Conservation (phyloP, 495 filamentous ascomycete genomes). For the Cairneyella variabilis region DNA sequence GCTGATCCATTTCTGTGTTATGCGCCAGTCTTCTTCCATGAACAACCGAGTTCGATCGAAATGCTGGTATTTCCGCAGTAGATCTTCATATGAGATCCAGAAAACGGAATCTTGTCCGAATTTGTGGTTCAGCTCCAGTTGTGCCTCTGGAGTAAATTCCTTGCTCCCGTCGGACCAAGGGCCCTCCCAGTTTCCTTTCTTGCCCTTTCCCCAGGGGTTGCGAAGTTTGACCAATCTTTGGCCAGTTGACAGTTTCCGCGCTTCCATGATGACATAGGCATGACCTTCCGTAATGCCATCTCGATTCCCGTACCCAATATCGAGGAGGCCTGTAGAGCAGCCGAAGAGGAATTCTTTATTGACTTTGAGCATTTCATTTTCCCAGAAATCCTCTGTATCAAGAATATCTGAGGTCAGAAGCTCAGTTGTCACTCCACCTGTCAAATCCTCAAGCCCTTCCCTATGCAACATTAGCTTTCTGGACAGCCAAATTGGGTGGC, state of each 20-base stretch:
- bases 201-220: constrained; percentile 86
- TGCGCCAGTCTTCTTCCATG: constrained; percentile 69
- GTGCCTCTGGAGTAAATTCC: constrained; percentile 89
- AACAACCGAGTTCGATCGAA: constrained; percentile 89
- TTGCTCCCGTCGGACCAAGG: constrained; percentile 89
- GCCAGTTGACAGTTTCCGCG: constrained; percentile 62
- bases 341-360: constrained; percentile 89
- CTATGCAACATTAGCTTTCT: constrained; percentile 33
- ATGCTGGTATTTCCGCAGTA: constrained; percentile 81
- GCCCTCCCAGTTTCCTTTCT: constrained; percentile 69
- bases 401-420: constrained; percentile 78
- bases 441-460: constrained; percentile 90
- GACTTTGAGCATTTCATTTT: constrained; percentile 75
- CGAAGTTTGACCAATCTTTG: constrained; percentile 56
- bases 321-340: constrained; percentile 59
- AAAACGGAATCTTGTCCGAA: constrained; percentile 81
- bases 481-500: background rate
- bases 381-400: constrained; percentile 87
- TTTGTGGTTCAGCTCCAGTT: constrained; percentile 65
- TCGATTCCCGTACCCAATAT: constrained; percentile 36
- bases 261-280: constrained; percentile 85
- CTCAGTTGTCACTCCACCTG: constrained; percentile 84
- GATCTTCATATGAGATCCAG: constrained; percentile 72
- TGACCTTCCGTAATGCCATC: constrained; percentile 80
- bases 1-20: constrained; percentile 82